Base-by-base conservation (phyloP, 2,329 filamentous ascomycete species). In the Colletotrichum tamarilloi region DNA sequence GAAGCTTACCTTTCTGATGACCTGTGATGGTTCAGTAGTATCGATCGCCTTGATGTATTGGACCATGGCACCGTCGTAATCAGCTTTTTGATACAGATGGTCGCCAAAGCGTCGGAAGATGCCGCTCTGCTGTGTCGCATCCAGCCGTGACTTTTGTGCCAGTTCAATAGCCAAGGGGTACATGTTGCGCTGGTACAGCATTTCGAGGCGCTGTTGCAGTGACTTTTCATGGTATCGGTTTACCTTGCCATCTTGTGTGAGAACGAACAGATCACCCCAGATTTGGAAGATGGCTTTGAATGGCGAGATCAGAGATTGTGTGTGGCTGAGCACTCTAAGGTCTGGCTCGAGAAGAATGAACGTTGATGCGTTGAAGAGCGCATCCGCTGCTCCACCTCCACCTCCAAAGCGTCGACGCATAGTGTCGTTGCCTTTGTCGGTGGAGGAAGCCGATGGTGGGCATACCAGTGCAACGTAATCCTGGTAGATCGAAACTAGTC, bases 31-130 rank as follows among this genome's bases (percentile, higher is more conserved):
- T 78, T 98, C 96, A 0, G 96, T 98, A 72, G 94, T 97, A 80
- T 98, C 95, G 73, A 99, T 98, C 0, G 97, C 96, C 77, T 95
- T 93, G 75, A 99, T 91, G 80, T 99, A 99, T 81, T 98, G 97
- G 78, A 97, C 93, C 97, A 99, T 99, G n/a, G 97, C 95, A 7
- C 94, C 97, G 79, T 99, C 97, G 79, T 96, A 99, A 79, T 98
- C 95, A 5, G 94, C 95, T 79, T 97, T 98, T 76, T 97, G 94
- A 79, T 99, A 98, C 4, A 98, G 84, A 78, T 96, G 94, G 80
- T 99, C 97, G 14, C 96, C 97, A 81, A 98, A 98, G 80, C 93
- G 95, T 72, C 96, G 92, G 79, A 96, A 97, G 72, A 99, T 99
- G 71, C 94, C 87, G 78, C 97, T 98, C 78, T 97, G 94, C 81